Evolutionary conservation across 2,329 filamentous ascomycete genomes (phyloP).

Genomic region (Diaporthe vexans): DNA sequence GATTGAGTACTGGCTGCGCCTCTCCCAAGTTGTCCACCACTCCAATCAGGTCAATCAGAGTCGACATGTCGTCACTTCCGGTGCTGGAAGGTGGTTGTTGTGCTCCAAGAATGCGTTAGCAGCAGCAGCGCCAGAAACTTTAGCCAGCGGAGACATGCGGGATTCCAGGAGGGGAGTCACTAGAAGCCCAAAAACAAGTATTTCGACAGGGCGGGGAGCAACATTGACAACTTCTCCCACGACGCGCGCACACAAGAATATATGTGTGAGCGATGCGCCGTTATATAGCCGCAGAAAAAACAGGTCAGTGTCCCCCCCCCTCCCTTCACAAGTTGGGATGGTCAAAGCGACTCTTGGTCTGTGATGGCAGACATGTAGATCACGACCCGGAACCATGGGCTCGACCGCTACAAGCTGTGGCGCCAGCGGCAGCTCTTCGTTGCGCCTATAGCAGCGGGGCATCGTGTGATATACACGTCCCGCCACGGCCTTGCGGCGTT

Average conservation of each 20-base stretch:
- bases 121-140: neutral
- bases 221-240: neutral
- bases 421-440: neutral
- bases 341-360: slow-evolving; percentile 24
- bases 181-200: neutral
- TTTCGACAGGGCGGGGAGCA: neutral
- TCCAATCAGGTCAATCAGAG: slow-evolving; percentile 42
- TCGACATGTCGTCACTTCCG: slow-evolving; percentile 16
- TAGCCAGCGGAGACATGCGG: neutral
- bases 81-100: neutral
- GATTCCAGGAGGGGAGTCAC: neutral
- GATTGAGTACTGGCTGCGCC: slow-evolving; percentile 41
- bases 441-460: slow-evolving; percentile 19
- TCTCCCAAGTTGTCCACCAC: slow-evolving; percentile 43
- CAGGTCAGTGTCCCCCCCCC: slow-evolving; percentile 12
- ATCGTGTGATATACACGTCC: slow-evolving; percentile 16
- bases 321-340: slow-evolving; percentile 9
- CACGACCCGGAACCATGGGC: slow-evolving; percentile 12
- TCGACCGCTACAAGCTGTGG: slow-evolving; percentile 12
- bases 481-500: slow-evolving; percentile 10
- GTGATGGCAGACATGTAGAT: slow-evolving; percentile 25
- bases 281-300: neutral
- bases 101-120: neutral
- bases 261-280: neutral
- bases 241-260: neutral